These are phyloP conservation scores for Dioscorea dumetorum DNA, from an alignment of 106 monocot species.

Conservation along the genomic window DNA sequence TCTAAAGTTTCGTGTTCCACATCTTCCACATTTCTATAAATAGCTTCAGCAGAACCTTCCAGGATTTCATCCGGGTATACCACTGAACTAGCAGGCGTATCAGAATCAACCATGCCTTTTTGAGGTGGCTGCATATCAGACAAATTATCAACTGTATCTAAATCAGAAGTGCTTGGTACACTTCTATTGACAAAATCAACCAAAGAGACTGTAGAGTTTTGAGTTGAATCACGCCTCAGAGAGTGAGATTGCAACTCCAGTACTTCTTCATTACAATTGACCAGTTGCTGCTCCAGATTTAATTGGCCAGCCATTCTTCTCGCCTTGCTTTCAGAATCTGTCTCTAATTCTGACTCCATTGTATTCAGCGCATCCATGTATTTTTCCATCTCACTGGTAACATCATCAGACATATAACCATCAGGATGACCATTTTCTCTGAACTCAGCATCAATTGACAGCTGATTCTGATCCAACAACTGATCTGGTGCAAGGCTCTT, in stretches of 20 bases:
- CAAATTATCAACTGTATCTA: conserved; percentile 10
- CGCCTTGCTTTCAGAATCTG: conserved; percentile 41
- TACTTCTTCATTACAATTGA: conserved; percentile 8
- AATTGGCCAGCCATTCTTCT: conserved; percentile 14
- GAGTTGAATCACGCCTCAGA: conserved; percentile 14
- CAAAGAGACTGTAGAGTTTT: conserved; percentile 3
- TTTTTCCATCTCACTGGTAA: conserved; percentile 71
- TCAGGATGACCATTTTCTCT: conserved; percentile 30
- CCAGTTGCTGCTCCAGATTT: conserved; percentile 11
- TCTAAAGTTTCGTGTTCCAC: conserved; percentile 10
- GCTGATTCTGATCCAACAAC: conserved; percentile 4
- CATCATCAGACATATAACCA: conserved; percentile 57
- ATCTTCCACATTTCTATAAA: conserved; percentile 11
- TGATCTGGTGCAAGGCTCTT: neutral
- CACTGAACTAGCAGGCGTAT: conserved; percentile 3
- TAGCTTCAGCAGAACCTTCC: conserved; percentile 6
- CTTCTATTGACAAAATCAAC: neutral
- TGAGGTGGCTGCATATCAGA: conserved; percentile 3
- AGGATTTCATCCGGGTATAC: neutral
- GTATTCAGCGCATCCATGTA: conserved; percentile 79
- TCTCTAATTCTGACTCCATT: conserved; percentile 66
- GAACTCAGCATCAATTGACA: conserved; percentile 19
- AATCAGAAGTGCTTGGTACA: conserved; percentile 5
- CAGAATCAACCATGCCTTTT: neutral
- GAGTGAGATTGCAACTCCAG: conserved; percentile 7